Conservation (phyloP, 2,329 filamentous ascomycete species). For the Claviceps pazoutovae region DNA sequence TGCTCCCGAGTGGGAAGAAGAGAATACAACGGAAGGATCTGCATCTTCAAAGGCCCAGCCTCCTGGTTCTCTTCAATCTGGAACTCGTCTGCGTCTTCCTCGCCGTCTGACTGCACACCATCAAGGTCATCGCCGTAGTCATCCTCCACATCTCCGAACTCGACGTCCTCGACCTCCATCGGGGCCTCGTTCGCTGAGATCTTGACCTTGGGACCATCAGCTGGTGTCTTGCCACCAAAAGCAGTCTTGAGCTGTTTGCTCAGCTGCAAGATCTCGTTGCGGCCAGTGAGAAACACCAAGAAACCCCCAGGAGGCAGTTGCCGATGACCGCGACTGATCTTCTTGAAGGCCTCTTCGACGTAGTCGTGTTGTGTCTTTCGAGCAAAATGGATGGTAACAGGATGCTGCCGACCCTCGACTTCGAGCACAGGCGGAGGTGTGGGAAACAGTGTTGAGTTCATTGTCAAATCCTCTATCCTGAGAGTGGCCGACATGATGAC, state of each 20-base stretch:
- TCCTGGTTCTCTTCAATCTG: conserved; percentile 52
- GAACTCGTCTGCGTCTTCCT: conserved; percentile 44
- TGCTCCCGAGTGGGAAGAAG: conserved; percentile 83
- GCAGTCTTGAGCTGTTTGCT: conserved; percentile 62
- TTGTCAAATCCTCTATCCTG: conserved; percentile 76
- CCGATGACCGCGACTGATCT: conserved; percentile 73
- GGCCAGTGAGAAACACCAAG: conserved; percentile 85
- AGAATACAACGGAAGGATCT: conserved; percentile 88
- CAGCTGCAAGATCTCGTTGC: conserved; percentile 80
- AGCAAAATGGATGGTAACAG: conserved; percentile 81
- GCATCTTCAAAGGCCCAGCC: conserved; percentile 56
- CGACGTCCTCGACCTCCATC: conserved; percentile 74
- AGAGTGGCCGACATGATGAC: conserved; percentile 98
- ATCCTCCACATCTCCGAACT: conserved; percentile 57
- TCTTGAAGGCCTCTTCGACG: conserved; percentile 76
- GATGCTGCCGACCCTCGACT: conserved; percentile 81
- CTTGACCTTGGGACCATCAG: conserved; percentile 52
- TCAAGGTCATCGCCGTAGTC: conserved; percentile 49
- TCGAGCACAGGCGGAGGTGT: conserved; percentile 70
- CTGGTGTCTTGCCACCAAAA: conserved; percentile 43
- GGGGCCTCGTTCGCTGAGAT: conserved; percentile 66
- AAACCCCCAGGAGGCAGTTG: conserved; percentile 86
- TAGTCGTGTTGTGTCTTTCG: conserved; percentile 75
- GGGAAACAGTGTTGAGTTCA: conserved; percentile 69
- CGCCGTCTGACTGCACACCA: conserved; percentile 42